Evolutionary conservation across 2,329 filamentous ascomycete genomes (phyloP).

Genomic region (Dactylellina haptotyla): DNA sequence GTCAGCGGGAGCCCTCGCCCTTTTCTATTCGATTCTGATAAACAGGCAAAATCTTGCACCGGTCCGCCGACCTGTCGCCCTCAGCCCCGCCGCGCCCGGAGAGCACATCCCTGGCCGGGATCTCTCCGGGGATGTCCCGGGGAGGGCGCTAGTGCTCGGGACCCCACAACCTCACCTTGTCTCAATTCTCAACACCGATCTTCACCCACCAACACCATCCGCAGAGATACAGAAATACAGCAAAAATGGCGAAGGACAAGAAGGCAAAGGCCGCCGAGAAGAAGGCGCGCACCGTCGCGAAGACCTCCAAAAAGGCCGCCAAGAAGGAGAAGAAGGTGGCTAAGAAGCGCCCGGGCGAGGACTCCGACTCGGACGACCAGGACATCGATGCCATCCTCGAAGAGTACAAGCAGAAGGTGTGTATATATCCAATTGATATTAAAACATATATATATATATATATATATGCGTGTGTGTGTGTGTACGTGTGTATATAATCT

Average conservation of each 20-base stretch:
- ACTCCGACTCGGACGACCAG: conserved; percentile 89
- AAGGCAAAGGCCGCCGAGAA: conserved; percentile 67
- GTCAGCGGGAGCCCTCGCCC: conserved; percentile 41
- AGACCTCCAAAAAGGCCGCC: conserved; percentile 61
- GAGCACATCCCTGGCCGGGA: too few species aligned
- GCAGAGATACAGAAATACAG: not conserved
- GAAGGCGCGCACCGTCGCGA: conserved; percentile 60
- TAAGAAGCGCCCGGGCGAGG: conserved; percentile 75
- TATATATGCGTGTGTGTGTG: too few species aligned
- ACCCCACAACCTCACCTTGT: conserved; percentile 11
- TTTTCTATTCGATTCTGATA: not conserved
- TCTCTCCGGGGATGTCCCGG: not conserved
- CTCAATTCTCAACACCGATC: not conserved
- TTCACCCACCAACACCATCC: not conserved
- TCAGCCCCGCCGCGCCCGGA: too few species aligned
- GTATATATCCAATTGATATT: not conserved
- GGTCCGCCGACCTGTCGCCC: conserved; percentile 18
- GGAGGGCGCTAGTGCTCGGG: not conserved
- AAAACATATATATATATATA: not conserved
- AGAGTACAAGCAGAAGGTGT: conserved; percentile 79
- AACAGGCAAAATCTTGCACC: conserved; percentile 20
- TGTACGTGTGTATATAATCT: too few species aligned
- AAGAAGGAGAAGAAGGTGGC: conserved; percentile 87
- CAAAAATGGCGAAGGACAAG: conserved; percentile 57
- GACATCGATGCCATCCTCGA: conserved; percentile 93